Conservation (phyloP, 2,329 filamentous ascomycete species). For the Scytalidium lignicola region DNA sequence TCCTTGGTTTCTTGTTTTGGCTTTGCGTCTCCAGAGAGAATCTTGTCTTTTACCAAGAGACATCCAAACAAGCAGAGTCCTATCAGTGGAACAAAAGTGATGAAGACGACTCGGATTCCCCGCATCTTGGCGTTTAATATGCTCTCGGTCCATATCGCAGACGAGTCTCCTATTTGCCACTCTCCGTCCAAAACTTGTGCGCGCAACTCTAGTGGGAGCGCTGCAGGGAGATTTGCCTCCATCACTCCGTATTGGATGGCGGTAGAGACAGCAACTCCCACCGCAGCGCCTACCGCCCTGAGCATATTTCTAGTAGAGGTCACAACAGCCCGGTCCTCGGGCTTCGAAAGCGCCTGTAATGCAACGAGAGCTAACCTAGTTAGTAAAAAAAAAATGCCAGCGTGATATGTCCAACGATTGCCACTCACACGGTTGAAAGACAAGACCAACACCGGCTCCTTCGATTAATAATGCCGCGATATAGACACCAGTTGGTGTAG, state of each 20-base stretch:
- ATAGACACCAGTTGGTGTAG: constrained; percentile 14
- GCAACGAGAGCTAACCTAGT: constrained; percentile 22
- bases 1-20: too few species aligned
- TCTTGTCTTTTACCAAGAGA: constrained; percentile 8
- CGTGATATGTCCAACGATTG: too few species aligned
- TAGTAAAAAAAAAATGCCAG: background rate
- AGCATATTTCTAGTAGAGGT: constrained; percentile 25
- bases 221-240: constrained; percentile 2
- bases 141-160: constrained; percentile 7
- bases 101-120: constrained; percentile 21
- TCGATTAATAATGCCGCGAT: constrained; percentile 20
- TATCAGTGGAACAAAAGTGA: constrained; percentile 17
- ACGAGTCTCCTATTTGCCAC: constrained; percentile 11
- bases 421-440: constrained; percentile 22
- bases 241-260: constrained; percentile 9
- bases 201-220: constrained; percentile 9
- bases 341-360: constrained; percentile 19
- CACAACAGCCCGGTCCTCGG: constrained; percentile 23
- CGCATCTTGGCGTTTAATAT: constrained; percentile 21
- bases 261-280: constrained; percentile 18
- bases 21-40: background rate
- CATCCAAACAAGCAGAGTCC: constrained; percentile 12
- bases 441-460: constrained; percentile 23
- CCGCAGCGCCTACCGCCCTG: constrained; percentile 21
- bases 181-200: constrained; percentile 14